phyloP scores from a whole-genome alignment of 108 stramenopile species.

The Stephanodiscus minutulus region DNA sequence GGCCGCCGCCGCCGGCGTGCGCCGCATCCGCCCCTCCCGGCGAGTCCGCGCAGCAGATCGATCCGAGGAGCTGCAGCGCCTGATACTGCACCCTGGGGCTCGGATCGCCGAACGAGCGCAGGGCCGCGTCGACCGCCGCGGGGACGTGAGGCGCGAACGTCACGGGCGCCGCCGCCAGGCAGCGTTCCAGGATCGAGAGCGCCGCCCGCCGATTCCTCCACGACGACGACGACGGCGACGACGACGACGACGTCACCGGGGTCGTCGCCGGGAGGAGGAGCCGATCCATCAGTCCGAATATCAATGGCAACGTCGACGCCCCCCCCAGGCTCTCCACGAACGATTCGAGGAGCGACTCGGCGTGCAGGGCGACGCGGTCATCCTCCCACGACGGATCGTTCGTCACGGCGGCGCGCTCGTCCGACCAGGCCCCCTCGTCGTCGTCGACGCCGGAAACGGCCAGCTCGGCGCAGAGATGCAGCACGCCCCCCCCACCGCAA shows the following conservation, averaged over 20 bases:
- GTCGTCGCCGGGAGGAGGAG: neutral
- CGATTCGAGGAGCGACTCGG: constrained; percentile 57
- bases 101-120: constrained; percentile 30
- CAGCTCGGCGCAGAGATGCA: constrained; percentile 39
- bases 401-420: constrained; percentile 50
- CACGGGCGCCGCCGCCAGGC: constrained; percentile 62
- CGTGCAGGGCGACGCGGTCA: constrained; percentile 56
- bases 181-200: constrained; percentile 61
- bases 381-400: constrained; percentile 58
- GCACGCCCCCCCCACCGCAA: constrained; percentile 19
- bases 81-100: constrained; percentile 64
- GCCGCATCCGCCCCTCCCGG: constrained; percentile 34
- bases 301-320: constrained; percentile 38
- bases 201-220: constrained; percentile 56
- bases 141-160: constrained; percentile 57
- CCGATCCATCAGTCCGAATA: constrained; percentile 56
- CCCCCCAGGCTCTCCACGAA: constrained; percentile 64
- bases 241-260: too few species aligned
- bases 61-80: constrained; percentile 68
- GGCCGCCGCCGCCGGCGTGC: neutral
- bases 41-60: constrained; percentile 49
- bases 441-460: constrained; percentile 42
- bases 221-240: constrained; percentile 12
- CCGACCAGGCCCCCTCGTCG: constrained; percentile 57
- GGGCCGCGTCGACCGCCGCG: constrained; percentile 56